Percentiles rank a stretch among this genome's conserved stretches.
Evolutionary conservation across 2,329 filamentous ascomycete genomes (phyloP).

Genomic region (Blumeria hordei): DNA sequence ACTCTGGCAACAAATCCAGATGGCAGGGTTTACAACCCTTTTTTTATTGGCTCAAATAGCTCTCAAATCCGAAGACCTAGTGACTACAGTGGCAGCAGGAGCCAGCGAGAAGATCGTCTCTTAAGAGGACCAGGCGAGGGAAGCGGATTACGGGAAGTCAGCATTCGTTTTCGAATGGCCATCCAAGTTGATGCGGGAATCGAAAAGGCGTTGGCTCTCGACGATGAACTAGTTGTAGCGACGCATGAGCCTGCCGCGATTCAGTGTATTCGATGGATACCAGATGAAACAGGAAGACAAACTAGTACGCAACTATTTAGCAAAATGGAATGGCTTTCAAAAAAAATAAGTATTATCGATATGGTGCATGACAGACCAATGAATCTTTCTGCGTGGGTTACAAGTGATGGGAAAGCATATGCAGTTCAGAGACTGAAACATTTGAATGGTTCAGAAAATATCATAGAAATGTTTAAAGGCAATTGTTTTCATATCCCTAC

Average conservation of each 20-base stretch:
- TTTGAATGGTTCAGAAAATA: conserved; percentile 20
- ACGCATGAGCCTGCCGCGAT: conserved; percentile 83
- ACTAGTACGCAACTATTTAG: conserved; percentile 78
- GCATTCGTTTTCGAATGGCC: conserved; percentile 83
- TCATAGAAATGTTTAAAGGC: conserved; percentile 51
- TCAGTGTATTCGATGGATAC: conserved; percentile 87
- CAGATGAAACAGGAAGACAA: conserved; percentile 58
- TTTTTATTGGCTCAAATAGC: conserved; percentile 45
- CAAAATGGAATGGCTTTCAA: conserved; percentile 65
- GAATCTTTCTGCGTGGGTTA: conserved; percentile 87
- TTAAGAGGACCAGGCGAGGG: conserved; percentile 62
- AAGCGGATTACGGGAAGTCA: conserved; percentile 61
- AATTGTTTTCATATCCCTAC: conserved; percentile 70
- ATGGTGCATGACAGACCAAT: conserved; percentile 92
- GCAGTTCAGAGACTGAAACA: conserved; percentile 53
- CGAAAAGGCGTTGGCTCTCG: conserved; percentile 61
- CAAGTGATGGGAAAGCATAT: conserved; percentile 66
- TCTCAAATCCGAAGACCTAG: conserved; percentile 36
- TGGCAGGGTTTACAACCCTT: conserved; percentile 62
- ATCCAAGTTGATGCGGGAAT: conserved; percentile 97
- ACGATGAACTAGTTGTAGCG: conserved; percentile 79
- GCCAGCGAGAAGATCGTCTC: conserved; percentile 29
- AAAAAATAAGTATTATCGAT: conserved; percentile 49
- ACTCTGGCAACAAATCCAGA: conserved; percentile 67
- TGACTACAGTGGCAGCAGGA: conserved; percentile 28